Base-by-base conservation (phyloP, 2,329 filamentous ascomycete species). In the Trichoderma harzianum region DNA sequence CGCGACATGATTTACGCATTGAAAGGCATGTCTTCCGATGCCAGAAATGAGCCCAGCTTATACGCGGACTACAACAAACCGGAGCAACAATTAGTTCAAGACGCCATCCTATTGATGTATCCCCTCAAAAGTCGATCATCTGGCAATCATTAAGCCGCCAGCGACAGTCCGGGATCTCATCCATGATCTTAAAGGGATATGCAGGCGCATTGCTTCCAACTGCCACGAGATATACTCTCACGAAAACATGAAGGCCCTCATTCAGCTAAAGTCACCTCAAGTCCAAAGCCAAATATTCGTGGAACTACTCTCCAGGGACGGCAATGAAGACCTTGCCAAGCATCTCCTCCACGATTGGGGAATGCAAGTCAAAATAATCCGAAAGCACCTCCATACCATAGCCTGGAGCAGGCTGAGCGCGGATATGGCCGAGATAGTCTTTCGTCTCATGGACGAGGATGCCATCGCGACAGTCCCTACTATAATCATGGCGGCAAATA, bases 1-100 rank as follows among this genome's bases (percentile, higher is more conserved):
- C 21, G 43, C 26, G 65, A 1, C 66, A 71, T 7, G 1, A 18
- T 75, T 1, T 75, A 69, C 7, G 73, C 72, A 26, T 57, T 67
- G n/a, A 67, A 32, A n/a, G 64, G 47, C 12, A 58, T 67, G 34
- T 57, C 64, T 30, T 34, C 64, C n/a, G 64, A 67, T n/a, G 43
- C 43, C 1, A 51, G 10, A 51, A 57, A 67, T 0, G 30, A 36
- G 7, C 26, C 26, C 14, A 67, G 30, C 24, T 21, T 67, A 10
- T 39, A 57, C 8, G 51, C 64, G 5, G 47, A 67, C 26, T 67
- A 67, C n/a, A 28, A 21, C 6, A 67, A 67, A 57, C 8, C 64
- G 18, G 64, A 67, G n/a, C 21, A 58, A 5, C 32, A 26, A 21
- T 39, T 69, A 14, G 58, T 61, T 3, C 51, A 43, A 11, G 60